Base-by-base conservation (phyloP, 371 early-diverging fungal species). In the Syncephalastrum contaminatum region DNA sequence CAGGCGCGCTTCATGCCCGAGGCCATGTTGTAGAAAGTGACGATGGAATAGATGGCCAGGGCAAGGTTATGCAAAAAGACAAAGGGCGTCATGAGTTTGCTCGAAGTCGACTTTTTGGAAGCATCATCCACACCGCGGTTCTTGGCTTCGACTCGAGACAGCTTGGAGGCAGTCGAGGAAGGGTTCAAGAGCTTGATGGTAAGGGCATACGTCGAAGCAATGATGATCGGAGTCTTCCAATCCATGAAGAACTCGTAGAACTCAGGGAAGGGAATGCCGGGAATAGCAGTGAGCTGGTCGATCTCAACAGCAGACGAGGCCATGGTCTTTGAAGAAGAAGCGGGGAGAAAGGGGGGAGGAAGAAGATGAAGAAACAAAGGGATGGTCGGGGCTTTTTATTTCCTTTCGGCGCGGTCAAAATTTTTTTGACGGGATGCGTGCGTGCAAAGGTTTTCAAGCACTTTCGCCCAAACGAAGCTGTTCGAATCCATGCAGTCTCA, bases 221-320 rank as follows among this genome's bases (percentile, higher is more conserved):
- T 65, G 21, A 73, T 73, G 51, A 88, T 16, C 10, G 91, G 90
- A 15, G 84, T 81, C 65, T 83, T 86, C 90, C 88, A 89, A 70
- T 88, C 74, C 89, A 88, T 87, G 48, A 86, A 71, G 62, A 84
- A 64, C 54, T 83, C 82, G 69, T 85, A 87, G 67, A 73, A 80
- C 63, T 85, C 70, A 27, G 84, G 80, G 58, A 77, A 85, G 4
- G 83, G 87, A 43, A 87, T 73, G 43, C 80, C 82, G 6, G 77
- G 67, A 54, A 77, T 74, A 41, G 54, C 22, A 39, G 53, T 57
- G 46, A 77, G 63, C 47, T 58, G 55, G 56, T 77, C 77, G 20
- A 71, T 47, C 13, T 63, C 66, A 15, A 25, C 57, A 18, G 43
- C 43, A 24, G 43, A 36, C 21, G 53, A 15, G 21, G 19, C 58